Evolutionary conservation across 2,329 filamentous ascomycete genomes (phyloP).

Genomic region (Berkeleyomyces basicola): DNA sequence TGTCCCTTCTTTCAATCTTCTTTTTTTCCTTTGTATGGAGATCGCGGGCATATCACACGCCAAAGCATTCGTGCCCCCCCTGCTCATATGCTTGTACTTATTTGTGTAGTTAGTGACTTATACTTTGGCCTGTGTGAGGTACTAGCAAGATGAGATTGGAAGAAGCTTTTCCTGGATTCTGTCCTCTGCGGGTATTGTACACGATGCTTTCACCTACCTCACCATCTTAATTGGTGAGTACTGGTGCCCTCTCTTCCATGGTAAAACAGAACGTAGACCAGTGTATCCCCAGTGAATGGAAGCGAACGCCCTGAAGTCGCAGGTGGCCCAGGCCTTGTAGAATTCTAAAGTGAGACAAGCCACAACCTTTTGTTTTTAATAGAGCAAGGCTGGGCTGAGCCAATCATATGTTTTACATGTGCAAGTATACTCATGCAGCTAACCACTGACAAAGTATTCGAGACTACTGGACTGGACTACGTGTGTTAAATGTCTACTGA

Average conservation of each 20-base stretch:
- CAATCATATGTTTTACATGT: background rate
- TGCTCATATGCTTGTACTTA: background rate
- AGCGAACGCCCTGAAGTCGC: background rate
- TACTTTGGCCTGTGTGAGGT: background rate
- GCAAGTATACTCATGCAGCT: background rate
- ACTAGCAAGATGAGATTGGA: too few relatives aligned
- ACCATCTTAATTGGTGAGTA: too few relatives aligned
- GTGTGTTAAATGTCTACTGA: too few relatives aligned
- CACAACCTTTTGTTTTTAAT: too few relatives aligned
- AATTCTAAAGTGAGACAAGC: background rate
- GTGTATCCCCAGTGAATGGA: background rate
- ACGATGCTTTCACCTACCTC: too few relatives aligned
- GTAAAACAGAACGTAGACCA: too few relatives aligned
- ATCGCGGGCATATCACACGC: constrained; percentile 1
- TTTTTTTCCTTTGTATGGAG: constrained; percentile 1
- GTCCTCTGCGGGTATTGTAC: too few relatives aligned
- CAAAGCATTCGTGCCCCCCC: background rate
- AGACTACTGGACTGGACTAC: too few relatives aligned
- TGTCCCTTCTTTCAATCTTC: constrained; percentile 1
- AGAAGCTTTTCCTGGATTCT: too few relatives aligned
- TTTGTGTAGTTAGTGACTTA: background rate
- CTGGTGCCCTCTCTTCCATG: too few relatives aligned
- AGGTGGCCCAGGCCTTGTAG: background rate
- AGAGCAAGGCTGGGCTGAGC: too few relatives aligned
- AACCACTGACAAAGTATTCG: too few relatives aligned